Conservation (phyloP, 129 eudicot genomes). For the Helianthus annuus region HanXRQr2.0-SUNRISE NC_035442.2:137413573-137414072, state of each 20-base stretch:
- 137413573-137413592: background rate
- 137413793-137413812: slow-evolving; percentile 32
- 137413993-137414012: slow-evolving; percentile 79
- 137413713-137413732: slow-evolving; percentile 6
- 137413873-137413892: slow-evolving; percentile 13
- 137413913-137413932: slow-evolving; percentile 44
- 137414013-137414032: slow-evolving; percentile 73
- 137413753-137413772: slow-evolving; percentile 2
- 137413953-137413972: slow-evolving; percentile 67
- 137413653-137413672: slow-evolving; percentile 58
- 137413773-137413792: slow-evolving; percentile 42
- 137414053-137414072: slow-evolving; percentile 73
- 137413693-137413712: slow-evolving; percentile 34
- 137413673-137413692: slow-evolving; percentile 36
- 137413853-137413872: slow-evolving; percentile 38
- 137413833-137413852: slow-evolving; percentile 48
- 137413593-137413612: slow-evolving; percentile 37
- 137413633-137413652: slow-evolving; percentile 63
- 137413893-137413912: slow-evolving; percentile 30
- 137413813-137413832: slow-evolving; percentile 37
- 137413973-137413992: slow-evolving; percentile 61
- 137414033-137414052: slow-evolving; percentile 72
- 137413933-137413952: slow-evolving; percentile 58
- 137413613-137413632: slow-evolving; percentile 52
- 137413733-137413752: slow-evolving; percentile 19